Evolutionary conservation across 2,329 filamentous ascomycete species (phyloP).

Genomic region (Xylaria arbuscula): DNA sequence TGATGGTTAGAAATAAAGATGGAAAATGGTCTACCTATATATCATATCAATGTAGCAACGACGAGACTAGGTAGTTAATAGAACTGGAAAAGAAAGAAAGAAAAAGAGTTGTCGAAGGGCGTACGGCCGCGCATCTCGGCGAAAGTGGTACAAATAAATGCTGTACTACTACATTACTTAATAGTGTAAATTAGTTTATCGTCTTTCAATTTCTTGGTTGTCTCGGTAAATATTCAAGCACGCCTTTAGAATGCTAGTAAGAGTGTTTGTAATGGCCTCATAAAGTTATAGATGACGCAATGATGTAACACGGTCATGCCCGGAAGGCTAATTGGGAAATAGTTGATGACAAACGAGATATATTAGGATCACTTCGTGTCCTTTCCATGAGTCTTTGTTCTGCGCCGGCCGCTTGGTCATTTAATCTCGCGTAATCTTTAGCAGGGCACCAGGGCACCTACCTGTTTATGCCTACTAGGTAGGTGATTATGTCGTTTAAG

Average conservation of each 20-base stretch:
- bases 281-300: slow-evolving; percentile 42
- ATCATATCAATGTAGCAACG: neutral
- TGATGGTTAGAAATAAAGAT: too few relatives aligned
- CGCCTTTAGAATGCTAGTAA: neutral
- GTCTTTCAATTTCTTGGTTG: too few relatives aligned
- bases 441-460: neutral
- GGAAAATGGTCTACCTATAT: neutral
- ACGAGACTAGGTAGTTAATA: neutral
- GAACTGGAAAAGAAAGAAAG: neutral
- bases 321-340: slow-evolving; percentile 35
- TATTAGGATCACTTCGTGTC: neutral
- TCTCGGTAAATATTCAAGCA: too few relatives aligned
- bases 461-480: neutral
- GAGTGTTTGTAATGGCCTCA: slow-evolving; percentile 37
- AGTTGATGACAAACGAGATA: slow-evolving; percentile 32
- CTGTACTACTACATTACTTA: too few relatives aligned
- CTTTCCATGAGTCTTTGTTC: slow-evolving; percentile 26
- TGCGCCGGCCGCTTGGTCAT: slow-evolving; percentile 32
- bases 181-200: too few relatives aligned
- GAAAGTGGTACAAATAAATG: too few relatives aligned
- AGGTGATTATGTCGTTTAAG: neutral
- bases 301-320: slow-evolving; percentile 34
- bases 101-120: neutral
- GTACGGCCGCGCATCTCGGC: neutral
- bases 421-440: slow-evolving; percentile 32